Evolutionary conservation across 192 early-diverging fungal genomes (phyloP), one percentile per base, ranked within the genome.

Genomic region (Funneliformis geosporum): DNA sequence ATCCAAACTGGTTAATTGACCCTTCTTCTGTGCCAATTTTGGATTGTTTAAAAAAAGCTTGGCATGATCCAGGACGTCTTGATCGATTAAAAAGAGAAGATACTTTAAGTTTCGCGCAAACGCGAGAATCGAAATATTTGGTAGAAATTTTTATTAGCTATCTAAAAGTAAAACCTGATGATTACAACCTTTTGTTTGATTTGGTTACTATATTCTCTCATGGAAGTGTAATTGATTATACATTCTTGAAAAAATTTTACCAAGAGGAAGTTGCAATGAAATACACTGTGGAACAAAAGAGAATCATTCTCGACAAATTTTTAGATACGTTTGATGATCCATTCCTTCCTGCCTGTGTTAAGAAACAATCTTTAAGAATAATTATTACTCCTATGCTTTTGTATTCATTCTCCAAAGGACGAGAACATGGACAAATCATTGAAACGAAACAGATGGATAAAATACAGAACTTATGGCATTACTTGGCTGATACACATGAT

Each of bases 331-430:
- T 93, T 82, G 80, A 85, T 16, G 93, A 96, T 44, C 33, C 33
- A 23, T 40, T 40, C 16, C 79, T 89, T 60, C 85, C 93, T 1
- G 86, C 90, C 27, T 86, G 87, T 28, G 76, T 91, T 23, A 96
- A 95, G 80, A 94, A 94, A 74, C 88, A 87, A 68, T 80, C 92
- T 0, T 87, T 98, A 27, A 86, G 93, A 43, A 90, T 93, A 72
- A 88, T 99, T 64, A 88, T 98, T 55, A 97, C 94, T 73, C 97
- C 98, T 6, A 91, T 96, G 87, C 86, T 96, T 16, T 83, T 96
- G 50, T 90, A 92, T 5, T 81, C 91, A 0, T 88, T 96, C 67
- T 83, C 88, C 8, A 82, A 87, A 39, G 87, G 85, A 38, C 82
- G 87, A 4, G 87, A 85, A 23, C 79, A 85, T 60, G 83, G 75